phyloP scores from a whole-genome alignment of 768 basidiomycete genomes.

The Tulasnella calospora region DNA sequence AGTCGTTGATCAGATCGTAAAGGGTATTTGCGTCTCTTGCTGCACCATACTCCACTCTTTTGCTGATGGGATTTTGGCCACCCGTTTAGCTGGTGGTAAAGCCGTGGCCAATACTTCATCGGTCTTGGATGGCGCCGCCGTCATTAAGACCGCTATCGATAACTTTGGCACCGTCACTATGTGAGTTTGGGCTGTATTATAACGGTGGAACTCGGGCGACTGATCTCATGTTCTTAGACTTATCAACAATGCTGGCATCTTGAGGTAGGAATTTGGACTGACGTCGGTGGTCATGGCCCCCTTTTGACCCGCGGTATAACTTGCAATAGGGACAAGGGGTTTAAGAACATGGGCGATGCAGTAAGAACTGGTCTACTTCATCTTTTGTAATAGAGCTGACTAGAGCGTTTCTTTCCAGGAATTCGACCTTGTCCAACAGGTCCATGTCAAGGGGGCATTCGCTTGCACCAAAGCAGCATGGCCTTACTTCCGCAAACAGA shows the following conservation, averaged over 20 bases:
- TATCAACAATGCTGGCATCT: slow-evolving; percentile 93
- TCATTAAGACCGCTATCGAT: slow-evolving; percentile 80
- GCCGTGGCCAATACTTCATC: slow-evolving; percentile 84
- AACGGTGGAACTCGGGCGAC: background rate
- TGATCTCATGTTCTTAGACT: slow-evolving; percentile 39
- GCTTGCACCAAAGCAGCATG: slow-evolving; percentile 91
- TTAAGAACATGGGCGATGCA: slow-evolving; percentile 95
- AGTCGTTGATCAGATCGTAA: slow-evolving; percentile 82
- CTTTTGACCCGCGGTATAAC: background rate
- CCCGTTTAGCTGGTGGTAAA: slow-evolving; percentile 73
- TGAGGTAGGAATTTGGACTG: slow-evolving; percentile 47
- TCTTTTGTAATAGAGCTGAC: background rate
- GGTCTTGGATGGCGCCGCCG: slow-evolving; percentile 77
- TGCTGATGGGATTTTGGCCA: background rate
- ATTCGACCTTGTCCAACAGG: slow-evolving; percentile 81
- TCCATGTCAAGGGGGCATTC: slow-evolving; percentile 92
- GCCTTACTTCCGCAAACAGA: slow-evolving; percentile 91
- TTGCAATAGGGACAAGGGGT: slow-evolving; percentile 34
- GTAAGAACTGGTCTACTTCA: slow-evolving; percentile 22
- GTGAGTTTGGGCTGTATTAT: slow-evolving; percentile 24
- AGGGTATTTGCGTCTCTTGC: slow-evolving; percentile 48
- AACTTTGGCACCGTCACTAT: slow-evolving; percentile 79
- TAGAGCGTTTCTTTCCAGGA: slow-evolving; percentile 41
- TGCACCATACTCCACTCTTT: background rate
- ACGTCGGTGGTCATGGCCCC: background rate